Evolutionary conservation across 139 green algal genomes (phyloP).

Genomic region (Chlamydomonas sp.): DNA sequence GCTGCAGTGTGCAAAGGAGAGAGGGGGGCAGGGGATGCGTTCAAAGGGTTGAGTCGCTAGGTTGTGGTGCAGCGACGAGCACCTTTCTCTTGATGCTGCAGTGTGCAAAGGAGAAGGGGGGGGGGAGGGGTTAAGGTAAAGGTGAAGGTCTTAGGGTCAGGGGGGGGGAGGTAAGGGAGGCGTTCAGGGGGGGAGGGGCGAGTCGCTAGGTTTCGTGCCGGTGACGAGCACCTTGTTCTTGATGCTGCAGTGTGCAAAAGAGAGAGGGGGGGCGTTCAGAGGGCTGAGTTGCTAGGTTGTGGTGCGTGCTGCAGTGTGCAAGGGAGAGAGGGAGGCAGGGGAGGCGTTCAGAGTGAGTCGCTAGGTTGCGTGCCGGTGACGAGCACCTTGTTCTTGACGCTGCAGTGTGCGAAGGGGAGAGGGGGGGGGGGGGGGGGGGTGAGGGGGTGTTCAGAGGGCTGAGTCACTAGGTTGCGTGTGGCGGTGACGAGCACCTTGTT

Average conservation of each 20-base stretch:
- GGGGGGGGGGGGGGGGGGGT: no score
- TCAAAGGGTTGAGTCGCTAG: conserved; percentile 53
- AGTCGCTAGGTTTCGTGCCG: no score
- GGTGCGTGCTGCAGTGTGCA: background rate
- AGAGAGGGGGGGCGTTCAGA: no score
- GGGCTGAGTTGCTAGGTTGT: background rate
- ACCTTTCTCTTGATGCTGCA: conserved; percentile 70
- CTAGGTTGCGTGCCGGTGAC: conserved; percentile 81
- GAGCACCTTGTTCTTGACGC: conserved; percentile 81
- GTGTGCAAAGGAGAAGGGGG: background rate
- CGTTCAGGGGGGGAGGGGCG: no score
- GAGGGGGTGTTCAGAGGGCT: no score
- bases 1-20: background rate
- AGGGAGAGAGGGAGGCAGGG: background rate
- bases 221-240: conserved; percentile 76
- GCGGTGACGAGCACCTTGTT: conserved; percentile 87
- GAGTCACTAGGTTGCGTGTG: no score
- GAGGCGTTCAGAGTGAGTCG: conserved; percentile 25
- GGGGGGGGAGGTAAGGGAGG: no score
- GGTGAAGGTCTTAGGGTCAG: no score
- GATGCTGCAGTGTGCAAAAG: background rate
- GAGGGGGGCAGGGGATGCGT: background rate
- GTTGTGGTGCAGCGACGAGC: conserved; percentile 79
- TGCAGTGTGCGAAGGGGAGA: background rate
- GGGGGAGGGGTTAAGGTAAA: no score